Percentiles rank a stretch among this genome's conserved stretches.
These are phyloP conservation scores for Auriculariales sp. DNA, from an alignment of 768 basidiomycete species.

Conservation along the genomic window DNA sequence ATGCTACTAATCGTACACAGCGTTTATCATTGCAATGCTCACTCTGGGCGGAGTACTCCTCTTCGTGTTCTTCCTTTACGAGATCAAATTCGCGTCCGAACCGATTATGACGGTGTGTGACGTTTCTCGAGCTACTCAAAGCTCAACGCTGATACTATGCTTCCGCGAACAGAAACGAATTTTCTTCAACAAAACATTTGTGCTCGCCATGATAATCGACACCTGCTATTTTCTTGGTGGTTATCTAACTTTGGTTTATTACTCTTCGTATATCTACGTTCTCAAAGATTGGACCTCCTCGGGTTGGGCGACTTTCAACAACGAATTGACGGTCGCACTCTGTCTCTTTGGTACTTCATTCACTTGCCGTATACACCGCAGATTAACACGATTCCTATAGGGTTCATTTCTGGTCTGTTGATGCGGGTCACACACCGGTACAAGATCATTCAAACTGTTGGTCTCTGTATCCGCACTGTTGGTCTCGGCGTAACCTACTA, in stretches of 20 bases:
- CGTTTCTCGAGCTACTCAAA: no score
- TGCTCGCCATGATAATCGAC: slow-evolving; percentile 12
- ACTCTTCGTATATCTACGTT: not conserved
- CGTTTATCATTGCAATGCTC: slow-evolving; percentile 19
- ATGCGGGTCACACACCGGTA: slow-evolving; percentile 28
- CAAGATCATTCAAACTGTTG: slow-evolving; percentile 29
- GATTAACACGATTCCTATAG: no score
- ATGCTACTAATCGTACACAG: slow-evolving; percentile 10
- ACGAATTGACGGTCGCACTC: slow-evolving; percentile 26
- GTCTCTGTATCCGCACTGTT: slow-evolving; percentile 16
- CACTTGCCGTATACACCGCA: no score
- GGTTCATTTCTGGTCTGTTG: slow-evolving; percentile 29
- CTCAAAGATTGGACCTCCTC: slow-evolving; percentile 14
- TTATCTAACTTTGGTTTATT: not conserved
- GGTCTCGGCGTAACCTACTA: slow-evolving; percentile 18
- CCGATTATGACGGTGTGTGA: slow-evolving; percentile 24
- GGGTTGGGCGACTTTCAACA: slow-evolving; percentile 8
- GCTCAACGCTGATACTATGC: no score
- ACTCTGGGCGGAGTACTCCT: slow-evolving; percentile 16
- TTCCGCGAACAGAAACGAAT: no score
- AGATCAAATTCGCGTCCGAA: slow-evolving; percentile 17
- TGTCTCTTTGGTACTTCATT: slow-evolving; percentile 14
- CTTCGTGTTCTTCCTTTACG: slow-evolving; percentile 17
- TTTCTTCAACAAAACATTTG: slow-evolving; percentile 19
- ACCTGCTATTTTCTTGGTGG: not conserved